Evolutionary conservation across 441 rosid genomes (phyloP), one percentile per base, ranked within the genome.

Genomic region (Syzygium syzygioides): DNA sequence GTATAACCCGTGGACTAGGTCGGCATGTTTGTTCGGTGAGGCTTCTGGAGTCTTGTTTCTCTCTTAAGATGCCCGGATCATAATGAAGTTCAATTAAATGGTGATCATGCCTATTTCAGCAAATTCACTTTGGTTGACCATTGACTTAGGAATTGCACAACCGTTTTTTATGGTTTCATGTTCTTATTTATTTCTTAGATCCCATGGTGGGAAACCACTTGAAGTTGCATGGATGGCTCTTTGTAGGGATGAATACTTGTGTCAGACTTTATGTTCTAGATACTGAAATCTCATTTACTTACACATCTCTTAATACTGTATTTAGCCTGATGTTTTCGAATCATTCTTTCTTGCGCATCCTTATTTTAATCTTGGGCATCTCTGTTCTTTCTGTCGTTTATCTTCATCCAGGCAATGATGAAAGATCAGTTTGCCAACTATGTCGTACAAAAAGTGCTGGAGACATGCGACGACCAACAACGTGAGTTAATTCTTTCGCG

Each of bases 381-480:
- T 48, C 13, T n/a, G 76, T 76, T 56, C 20, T 56, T 53, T 50
- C 83, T 83, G 23, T 90, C 10, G 4, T 23, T n/a, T 23, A 41
- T 76, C 83, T 76, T 59, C 85, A 15, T 87, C 17, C 91, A 98
- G 99, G 99, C 99, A 34, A 98, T 98, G 99, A 97, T 98, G 99
- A 98, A 98, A 92, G 99, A 98, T 91, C 99, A 96, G 92, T 98
- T 96, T 94, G 99, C 97, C 34, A 97, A 97, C 91, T 97, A 98
- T 53, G 99, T 98, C 14, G 99, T 98, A 86, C 99, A 98, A 87
- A 98, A 97, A 91, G 98, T 97, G 88, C 93, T 98, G 45, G 99
- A 97, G 95, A 97, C 98, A 56, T 96, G 99, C 57, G 98, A 98
- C 87, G 99, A 98, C 91, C 98, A 96, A 76, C 98, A 94, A 68